Evolutionary conservation across 176 grass and related monocot genomes (phyloP).

Genomic region (Cymbopogon citratus): DNA sequence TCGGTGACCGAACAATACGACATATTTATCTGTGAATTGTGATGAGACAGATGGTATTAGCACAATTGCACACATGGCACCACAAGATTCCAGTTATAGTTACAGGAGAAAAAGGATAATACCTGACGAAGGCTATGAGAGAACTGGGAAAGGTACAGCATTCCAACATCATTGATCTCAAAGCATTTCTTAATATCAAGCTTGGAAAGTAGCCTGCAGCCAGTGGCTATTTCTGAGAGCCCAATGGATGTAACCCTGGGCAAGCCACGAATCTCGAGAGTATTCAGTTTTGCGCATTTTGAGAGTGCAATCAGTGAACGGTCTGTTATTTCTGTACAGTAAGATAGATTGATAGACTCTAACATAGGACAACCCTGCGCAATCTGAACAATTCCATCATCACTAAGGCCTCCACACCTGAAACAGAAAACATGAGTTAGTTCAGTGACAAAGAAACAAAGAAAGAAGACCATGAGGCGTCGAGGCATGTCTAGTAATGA

Average conservation of each 20-base stretch:
- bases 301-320: conserved; percentile 53
- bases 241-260: conserved; percentile 47
- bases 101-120: background rate
- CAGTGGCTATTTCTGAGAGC: conserved; percentile 44
- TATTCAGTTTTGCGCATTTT: conserved; percentile 56
- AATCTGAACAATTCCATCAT: conserved; percentile 54
- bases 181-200: conserved; percentile 87
- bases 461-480: background rate
- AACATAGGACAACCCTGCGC: conserved; percentile 56
- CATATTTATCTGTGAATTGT: conserved; percentile 95
- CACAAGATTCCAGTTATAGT: background rate
- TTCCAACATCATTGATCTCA: conserved; percentile 59
- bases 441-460: background rate
- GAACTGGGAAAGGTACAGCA: conserved; percentile 64
- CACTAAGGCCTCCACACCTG: conserved; percentile 65
- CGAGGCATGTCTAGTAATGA: background rate
- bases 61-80: background rate
- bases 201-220: conserved; percentile 61
- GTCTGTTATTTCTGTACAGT: conserved; percentile 77
- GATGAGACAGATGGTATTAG: conserved; percentile 9
- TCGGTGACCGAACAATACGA: conserved; percentile 84
- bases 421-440: conserved; percentile 28
- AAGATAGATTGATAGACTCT: conserved; percentile 66
- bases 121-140: conserved; percentile 68
- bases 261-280: conserved; percentile 70